phyloP scores from a whole-genome alignment of 108 stramenopile genomes.

The Craspedostauros australis region DNA sequence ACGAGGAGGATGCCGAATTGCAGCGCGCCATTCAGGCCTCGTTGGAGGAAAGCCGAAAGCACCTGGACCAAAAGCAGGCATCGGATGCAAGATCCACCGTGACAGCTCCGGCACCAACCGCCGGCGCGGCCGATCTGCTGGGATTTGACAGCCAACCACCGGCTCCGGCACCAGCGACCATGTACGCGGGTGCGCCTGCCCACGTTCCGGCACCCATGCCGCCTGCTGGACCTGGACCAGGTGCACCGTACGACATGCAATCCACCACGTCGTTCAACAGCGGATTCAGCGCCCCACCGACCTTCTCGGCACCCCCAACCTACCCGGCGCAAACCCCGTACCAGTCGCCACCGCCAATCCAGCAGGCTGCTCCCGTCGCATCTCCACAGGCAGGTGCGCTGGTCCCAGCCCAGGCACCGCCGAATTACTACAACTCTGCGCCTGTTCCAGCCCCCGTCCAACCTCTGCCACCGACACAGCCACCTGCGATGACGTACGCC shows the following conservation, averaged over 20 bases:
- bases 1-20: constrained; percentile 63
- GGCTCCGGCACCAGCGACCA: not conserved
- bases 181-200: not conserved
- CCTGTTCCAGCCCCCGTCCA: too few species aligned
- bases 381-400: constrained; percentile 15
- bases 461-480: constrained; percentile 13
- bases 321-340: constrained; percentile 12
- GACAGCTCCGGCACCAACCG: constrained; percentile 4
- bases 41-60: constrained; percentile 33
- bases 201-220: not conserved
- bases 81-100: constrained; percentile 1
- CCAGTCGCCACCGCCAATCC: constrained; percentile 14
- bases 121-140: constrained; percentile 25
- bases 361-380: not conserved
- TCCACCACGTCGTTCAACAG: constrained; percentile 18
- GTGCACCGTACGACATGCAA: not conserved
- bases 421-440: constrained; percentile 12
- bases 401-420: constrained; percentile 20
- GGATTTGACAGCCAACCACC: constrained; percentile 9
- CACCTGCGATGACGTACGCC: constrained; percentile 4
- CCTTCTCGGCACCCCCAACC: constrained; percentile 8
- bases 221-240: not conserved
- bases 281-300: constrained; percentile 27
- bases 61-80: constrained; percentile 11
- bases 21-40: constrained; percentile 67